Conservation (phyloP, 1,284 basidiomycete species). For the Cryptococcus sp. region DNA sequence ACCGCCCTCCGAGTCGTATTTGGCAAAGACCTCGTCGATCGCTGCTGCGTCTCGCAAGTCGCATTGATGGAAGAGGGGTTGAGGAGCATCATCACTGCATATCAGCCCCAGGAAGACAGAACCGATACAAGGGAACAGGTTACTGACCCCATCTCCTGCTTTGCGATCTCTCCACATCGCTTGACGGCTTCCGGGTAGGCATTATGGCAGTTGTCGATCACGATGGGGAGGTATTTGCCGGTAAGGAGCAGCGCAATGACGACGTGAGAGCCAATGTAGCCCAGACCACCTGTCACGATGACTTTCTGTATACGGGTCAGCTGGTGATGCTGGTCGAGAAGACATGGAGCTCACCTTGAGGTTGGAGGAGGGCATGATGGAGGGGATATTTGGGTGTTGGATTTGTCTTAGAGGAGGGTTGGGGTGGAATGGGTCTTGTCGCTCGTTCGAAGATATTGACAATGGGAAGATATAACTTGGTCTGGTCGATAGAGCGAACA, state of each 20-base stretch:
- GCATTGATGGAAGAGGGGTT: slow-evolving; percentile 50
- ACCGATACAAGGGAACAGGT: not conserved
- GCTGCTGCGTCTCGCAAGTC: slow-evolving; percentile 70
- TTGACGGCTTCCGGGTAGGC: slow-evolving; percentile 68
- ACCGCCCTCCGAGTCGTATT: slow-evolving; percentile 69
- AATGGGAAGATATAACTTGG: too few species aligned
- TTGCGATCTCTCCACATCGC: slow-evolving; percentile 72
- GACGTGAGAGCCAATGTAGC: slow-evolving; percentile 75
- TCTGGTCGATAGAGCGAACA: too few species aligned
- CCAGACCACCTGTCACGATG: slow-evolving; percentile 45
- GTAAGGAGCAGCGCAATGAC: slow-evolving; percentile 80
- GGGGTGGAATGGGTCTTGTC: too few species aligned
- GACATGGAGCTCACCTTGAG: slow-evolving; percentile 1
- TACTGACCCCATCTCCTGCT: slow-evolving; percentile 50
- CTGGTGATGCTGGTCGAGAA: not conserved
- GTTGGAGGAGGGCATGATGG: not conserved
- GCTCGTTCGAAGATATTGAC: too few species aligned
- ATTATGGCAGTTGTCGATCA: slow-evolving; percentile 92
- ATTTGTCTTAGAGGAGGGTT: too few species aligned
- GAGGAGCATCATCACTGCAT: slow-evolving; percentile 52
- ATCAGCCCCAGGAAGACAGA: not conserved
- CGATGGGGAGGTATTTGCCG: slow-evolving; percentile 79
- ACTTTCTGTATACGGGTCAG: slow-evolving; percentile 20
- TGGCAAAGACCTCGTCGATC: slow-evolving; percentile 70
- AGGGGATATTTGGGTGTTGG: not conserved